These are phyloP conservation scores for Rhizoctonia solani DNA, from an alignment of 1,284 basidiomycete species.

Conservation along the genomic window DNA sequence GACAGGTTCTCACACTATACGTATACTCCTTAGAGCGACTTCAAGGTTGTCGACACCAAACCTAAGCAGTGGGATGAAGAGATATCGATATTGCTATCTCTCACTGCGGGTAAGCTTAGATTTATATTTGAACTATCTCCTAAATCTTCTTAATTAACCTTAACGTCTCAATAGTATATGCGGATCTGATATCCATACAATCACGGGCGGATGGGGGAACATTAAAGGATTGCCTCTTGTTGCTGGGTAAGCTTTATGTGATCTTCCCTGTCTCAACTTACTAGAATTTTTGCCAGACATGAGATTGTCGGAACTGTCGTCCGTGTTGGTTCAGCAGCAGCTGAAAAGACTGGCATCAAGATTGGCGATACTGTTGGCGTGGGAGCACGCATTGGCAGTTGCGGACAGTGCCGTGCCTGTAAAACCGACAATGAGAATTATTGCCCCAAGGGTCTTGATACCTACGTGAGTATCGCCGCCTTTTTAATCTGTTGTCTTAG, in stretches of 20 bases:
- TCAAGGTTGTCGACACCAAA: conserved; percentile 50
- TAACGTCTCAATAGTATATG: conserved; percentile 45
- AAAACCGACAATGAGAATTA: conserved; percentile 61
- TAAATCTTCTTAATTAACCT: neutral
- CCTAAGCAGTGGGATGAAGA: conserved; percentile 46
- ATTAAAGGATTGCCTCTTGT: conserved; percentile 49
- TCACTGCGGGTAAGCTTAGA: conserved; percentile 44
- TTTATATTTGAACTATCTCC: neutral
- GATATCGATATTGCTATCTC: conserved; percentile 50
- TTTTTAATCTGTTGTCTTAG: conserved; percentile 39
- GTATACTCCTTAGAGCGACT: conserved; percentile 46
- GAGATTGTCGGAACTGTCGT: conserved; percentile 66
- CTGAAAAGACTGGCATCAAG: conserved; percentile 51
- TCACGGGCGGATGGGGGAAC: conserved; percentile 56
- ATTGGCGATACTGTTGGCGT: conserved; percentile 67
- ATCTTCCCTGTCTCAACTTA: conserved; percentile 5
- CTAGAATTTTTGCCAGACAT: conserved; percentile 51
- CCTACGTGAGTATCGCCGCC: conserved; percentile 45
- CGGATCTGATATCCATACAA: conserved; percentile 60
- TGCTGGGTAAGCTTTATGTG: conserved; percentile 43
- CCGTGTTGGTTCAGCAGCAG: conserved; percentile 58
- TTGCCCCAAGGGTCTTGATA: conserved; percentile 46
- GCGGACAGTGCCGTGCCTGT: conserved; percentile 59
- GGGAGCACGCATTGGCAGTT: conserved; percentile 61
- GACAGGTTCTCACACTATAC: neutral